These are phyloP conservation scores for Trametes cinnabarina DNA, from an alignment of 768 basidiomycete genomes.

Conservation along the genomic window DNA sequence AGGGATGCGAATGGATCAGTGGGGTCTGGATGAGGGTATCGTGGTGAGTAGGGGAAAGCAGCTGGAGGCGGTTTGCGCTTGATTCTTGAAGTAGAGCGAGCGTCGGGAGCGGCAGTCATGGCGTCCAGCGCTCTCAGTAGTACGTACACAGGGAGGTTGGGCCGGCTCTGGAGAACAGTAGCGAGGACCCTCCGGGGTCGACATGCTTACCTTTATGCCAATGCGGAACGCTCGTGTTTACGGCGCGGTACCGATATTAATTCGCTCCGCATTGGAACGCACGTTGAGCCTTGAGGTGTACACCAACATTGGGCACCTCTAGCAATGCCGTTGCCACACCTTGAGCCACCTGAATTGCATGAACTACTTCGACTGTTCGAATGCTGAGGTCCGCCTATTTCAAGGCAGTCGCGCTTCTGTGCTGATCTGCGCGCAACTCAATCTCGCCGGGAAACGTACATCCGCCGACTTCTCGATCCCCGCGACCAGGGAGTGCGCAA, in stretches of 20 bases:
- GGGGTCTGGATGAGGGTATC: conserved; percentile 69
- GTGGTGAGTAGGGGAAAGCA: conserved; percentile 46
- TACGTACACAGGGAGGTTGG: conserved; percentile 1
- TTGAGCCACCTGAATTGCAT: neutral
- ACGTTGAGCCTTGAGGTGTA: neutral
- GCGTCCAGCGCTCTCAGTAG: conserved; percentile 12
- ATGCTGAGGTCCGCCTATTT: neutral
- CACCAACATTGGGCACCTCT: neutral
- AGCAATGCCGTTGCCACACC: conserved; percentile 12
- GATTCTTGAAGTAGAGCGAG: conserved; percentile 25
- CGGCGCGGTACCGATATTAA: conserved; percentile 12
- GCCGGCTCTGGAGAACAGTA: conserved; percentile 1
- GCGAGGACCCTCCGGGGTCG: neutral
- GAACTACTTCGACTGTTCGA: conserved; percentile 4
- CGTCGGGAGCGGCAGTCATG: conserved; percentile 6
- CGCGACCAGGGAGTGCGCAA: too few relatives aligned
- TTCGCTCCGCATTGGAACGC: neutral
- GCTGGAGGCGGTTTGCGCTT: conserved; percentile 60
- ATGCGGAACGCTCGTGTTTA: conserved; percentile 12
- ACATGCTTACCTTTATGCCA: conserved; percentile 15
- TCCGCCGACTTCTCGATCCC: neutral
- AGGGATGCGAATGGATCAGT: conserved; percentile 69
- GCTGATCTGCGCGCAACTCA: conserved; percentile 11
- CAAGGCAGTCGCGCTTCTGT: conserved; percentile 1
- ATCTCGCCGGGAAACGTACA: conserved; percentile 2